phyloP scores from a whole-genome alignment of 108 stramenopile species.

The Pseudonitzschia delicatissima region DNA sequence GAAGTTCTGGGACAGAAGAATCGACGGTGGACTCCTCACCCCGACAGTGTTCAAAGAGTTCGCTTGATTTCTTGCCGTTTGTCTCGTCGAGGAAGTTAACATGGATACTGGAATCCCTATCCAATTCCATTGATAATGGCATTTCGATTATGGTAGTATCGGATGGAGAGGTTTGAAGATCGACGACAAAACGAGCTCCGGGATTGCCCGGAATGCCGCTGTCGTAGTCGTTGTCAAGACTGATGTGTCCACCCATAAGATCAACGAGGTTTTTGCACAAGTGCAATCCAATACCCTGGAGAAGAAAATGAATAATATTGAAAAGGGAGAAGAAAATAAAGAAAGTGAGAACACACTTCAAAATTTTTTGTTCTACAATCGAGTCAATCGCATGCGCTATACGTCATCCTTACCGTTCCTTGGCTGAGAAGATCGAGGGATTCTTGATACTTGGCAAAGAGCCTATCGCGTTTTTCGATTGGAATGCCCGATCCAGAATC shows the following conservation, averaged over 20 bases:
- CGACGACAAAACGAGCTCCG: conserved; percentile 46
- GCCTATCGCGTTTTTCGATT: conserved; percentile 27
- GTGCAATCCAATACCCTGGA: conserved; percentile 47
- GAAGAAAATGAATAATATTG: background rate
- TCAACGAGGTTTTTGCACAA: conserved; percentile 46
- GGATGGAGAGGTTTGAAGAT: conserved; percentile 19
- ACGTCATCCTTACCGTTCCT: conserved; percentile 35
- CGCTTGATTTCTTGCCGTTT: background rate
- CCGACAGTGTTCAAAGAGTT: background rate
- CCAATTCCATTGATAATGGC: background rate
- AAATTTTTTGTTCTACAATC: no score
- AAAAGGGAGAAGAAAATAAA: background rate
- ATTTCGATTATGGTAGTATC: background rate
- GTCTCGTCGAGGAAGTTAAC: background rate
- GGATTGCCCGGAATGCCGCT: conserved; percentile 46
- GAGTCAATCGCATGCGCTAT: no score
- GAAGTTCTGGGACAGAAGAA: conserved; percentile 17
- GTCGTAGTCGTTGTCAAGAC: conserved; percentile 37
- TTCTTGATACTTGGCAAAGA: conserved; percentile 52
- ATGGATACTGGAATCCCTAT: background rate
- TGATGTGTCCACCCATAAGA: conserved; percentile 51
- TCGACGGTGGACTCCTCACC: background rate
- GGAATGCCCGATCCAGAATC: conserved; percentile 58
- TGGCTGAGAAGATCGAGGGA: conserved; percentile 41
- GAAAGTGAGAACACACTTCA: background rate